Percentiles rank a stretch among this genome's conserved stretches.
Conservation (phyloP, 495 filamentous ascomycete genomes). For the Xylaria bambusicola region DNA sequence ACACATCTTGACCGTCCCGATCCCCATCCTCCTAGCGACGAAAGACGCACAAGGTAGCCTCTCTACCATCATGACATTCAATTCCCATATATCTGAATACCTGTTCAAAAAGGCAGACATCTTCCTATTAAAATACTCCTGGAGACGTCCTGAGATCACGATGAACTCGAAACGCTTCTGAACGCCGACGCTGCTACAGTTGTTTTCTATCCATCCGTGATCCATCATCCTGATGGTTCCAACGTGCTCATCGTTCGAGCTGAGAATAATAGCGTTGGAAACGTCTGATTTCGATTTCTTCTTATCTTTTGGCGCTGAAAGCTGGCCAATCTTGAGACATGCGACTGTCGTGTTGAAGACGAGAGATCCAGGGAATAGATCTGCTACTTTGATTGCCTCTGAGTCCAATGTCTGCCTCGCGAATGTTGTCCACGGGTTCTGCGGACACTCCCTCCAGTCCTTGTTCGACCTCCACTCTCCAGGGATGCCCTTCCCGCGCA, state of each 20-base stretch:
- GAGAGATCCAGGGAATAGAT: slow-evolving; percentile 12
- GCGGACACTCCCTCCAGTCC: slow-evolving; percentile 19
- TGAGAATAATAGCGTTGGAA: background rate
- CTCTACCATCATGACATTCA: slow-evolving; percentile 19
- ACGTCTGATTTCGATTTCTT: background rate
- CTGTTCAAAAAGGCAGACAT: background rate
- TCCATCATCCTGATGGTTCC: slow-evolving; percentile 3
- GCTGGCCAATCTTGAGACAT: slow-evolving; percentile 4
- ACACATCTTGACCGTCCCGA: slow-evolving; percentile 16
- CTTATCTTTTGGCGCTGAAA: background rate
- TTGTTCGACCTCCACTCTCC: slow-evolving; percentile 11
- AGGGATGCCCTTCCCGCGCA: slow-evolving; percentile 2
- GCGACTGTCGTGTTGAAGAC: slow-evolving; percentile 17
- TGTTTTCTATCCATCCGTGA: slow-evolving; percentile 10
- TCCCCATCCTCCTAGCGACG: slow-evolving; percentile 14
- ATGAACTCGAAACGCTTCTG: slow-evolving; percentile 10
- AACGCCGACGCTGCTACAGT: slow-evolving; percentile 6
- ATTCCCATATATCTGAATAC: slow-evolving; percentile 10
- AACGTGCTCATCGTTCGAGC: background rate
- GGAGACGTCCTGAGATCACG: slow-evolving; percentile 6
- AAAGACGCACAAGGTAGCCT: slow-evolving; percentile 16
- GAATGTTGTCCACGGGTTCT: slow-evolving; percentile 10
- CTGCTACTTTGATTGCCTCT: slow-evolving; percentile 5
- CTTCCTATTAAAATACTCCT: slow-evolving; percentile 1
- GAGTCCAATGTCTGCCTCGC: background rate